A percentile compares a stretch with the other conserved stretches of the same genome.
phyloP scores from a whole-genome alignment of 2,329 filamentous ascomycete genomes.

The Fusarium tupiense region DNA sequence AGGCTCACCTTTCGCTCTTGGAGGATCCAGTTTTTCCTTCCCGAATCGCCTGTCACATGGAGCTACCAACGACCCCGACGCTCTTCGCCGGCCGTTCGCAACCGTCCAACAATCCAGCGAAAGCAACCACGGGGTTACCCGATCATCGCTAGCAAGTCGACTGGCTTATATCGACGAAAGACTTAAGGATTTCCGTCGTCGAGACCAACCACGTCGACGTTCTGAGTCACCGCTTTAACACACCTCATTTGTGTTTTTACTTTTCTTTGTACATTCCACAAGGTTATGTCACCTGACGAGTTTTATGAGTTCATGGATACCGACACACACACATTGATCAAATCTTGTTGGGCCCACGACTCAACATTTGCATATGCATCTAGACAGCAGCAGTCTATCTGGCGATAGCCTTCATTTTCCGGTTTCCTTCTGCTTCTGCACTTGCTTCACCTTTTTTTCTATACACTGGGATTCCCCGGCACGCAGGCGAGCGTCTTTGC shows the following conservation, averaged over 20 bases:
- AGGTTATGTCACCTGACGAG: constrained; percentile 37
- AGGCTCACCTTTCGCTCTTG: constrained; percentile 67
- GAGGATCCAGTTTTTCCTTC: constrained; percentile 66
- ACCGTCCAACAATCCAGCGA: constrained; percentile 63
- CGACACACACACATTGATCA: constrained; percentile 23
- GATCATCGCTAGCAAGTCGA: constrained; percentile 59
- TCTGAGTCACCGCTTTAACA: constrained; percentile 62
- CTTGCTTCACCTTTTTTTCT: constrained; percentile 21
- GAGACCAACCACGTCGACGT: constrained; percentile 52
- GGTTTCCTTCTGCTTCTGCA: constrained; percentile 4
- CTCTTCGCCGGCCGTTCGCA: constrained; percentile 63
- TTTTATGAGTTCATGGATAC: constrained; percentile 40
- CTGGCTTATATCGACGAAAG: constrained; percentile 68
- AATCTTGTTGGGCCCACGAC: constrained; percentile 27
- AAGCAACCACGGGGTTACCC: constrained; percentile 47
- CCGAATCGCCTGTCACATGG: constrained; percentile 65
- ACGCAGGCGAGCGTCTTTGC: constrained; percentile 7
- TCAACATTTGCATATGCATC: constrained; percentile 40
- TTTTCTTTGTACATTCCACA: constrained; percentile 36
- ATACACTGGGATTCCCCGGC: constrained; percentile 15
- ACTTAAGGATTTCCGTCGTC: constrained; percentile 63
- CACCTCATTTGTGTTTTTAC: constrained; percentile 17
- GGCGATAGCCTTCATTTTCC: constrained; percentile 29
- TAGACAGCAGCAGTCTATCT: constrained; percentile 39
- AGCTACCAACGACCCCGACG: constrained; percentile 55